phyloP scores from a whole-genome alignment of 2,329 filamentous ascomycete species.

The Fusarium setosum region DNA sequence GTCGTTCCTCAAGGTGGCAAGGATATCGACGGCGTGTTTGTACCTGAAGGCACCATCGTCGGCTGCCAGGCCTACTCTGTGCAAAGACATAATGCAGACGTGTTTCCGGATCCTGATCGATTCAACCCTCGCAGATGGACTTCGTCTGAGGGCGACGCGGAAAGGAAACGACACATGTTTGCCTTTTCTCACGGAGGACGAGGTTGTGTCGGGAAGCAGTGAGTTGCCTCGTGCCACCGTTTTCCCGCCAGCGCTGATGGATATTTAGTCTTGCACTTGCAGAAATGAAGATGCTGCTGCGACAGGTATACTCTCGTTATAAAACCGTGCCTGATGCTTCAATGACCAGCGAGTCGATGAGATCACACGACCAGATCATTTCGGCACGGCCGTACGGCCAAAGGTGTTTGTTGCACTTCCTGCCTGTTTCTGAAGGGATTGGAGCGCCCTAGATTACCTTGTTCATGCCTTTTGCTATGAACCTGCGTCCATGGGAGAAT shows the following conservation, averaged over 20 bases:
- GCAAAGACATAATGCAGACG: slow-evolving; percentile 67
- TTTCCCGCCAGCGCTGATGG: not conserved
- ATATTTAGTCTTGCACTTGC: slow-evolving; percentile 8
- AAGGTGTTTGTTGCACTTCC: slow-evolving; percentile 12
- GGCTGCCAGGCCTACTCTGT: slow-evolving; percentile 70
- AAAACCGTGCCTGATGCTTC: slow-evolving; percentile 3
- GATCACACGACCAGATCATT: slow-evolving; percentile 20
- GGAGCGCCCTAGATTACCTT: too few relatives aligned
- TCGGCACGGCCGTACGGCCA: slow-evolving; percentile 14
- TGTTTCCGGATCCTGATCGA: slow-evolving; percentile 80
- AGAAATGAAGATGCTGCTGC: slow-evolving; percentile 20
- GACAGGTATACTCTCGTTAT: slow-evolving; percentile 8
- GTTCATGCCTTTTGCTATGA: too few relatives aligned
- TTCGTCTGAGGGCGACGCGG: slow-evolving; percentile 75
- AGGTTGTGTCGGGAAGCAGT: slow-evolving; percentile 75
- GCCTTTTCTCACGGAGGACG: slow-evolving; percentile 72
- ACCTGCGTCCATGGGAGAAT: too few relatives aligned
- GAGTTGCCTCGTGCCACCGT: slow-evolving; percentile 48
- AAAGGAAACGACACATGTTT: slow-evolving; percentile 71
- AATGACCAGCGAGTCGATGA: slow-evolving; percentile 10
- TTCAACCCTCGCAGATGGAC: slow-evolving; percentile 89
- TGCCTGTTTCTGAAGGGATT: not conserved
- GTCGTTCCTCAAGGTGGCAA: slow-evolving; percentile 65
- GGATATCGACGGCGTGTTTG: slow-evolving; percentile 62
- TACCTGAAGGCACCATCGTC: slow-evolving; percentile 65